Evolutionary conservation across 2,329 filamentous ascomycete genomes (phyloP).

Genomic region (Zymoseptoria crescenta): DNA sequence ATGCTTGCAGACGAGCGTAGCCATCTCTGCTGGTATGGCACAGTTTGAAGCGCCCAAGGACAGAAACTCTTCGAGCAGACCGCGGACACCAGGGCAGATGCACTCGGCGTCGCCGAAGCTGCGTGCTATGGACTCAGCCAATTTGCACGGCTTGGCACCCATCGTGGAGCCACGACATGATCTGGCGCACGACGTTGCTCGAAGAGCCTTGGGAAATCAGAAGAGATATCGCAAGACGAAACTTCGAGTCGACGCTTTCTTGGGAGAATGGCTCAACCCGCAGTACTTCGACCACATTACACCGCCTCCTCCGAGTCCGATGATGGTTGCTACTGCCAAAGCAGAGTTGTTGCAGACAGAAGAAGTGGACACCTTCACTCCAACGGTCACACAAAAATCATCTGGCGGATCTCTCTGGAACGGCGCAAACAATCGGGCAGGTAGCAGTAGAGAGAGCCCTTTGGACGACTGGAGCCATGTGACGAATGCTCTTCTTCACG

Average conservation of each 20-base stretch:
- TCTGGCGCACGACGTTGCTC: conserved; percentile 29
- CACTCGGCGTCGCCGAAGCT: conserved; percentile 29
- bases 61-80: conserved; percentile 20
- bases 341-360: conserved; percentile 76
- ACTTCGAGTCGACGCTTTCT: conserved; percentile 79
- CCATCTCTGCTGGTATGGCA: conserved; percentile 75
- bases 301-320: conserved; percentile 72
- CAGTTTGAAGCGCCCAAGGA: conserved; percentile 46
- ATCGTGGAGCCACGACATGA: conserved; percentile 33
- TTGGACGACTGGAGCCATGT: conserved; percentile 25
- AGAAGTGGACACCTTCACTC: conserved; percentile 41
- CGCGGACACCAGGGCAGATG: conserved; percentile 22
- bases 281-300: conserved; percentile 92
- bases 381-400: conserved; percentile 31
- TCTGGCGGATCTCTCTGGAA: conserved; percentile 37
- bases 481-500: conserved; percentile 19
- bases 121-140: conserved; percentile 16
- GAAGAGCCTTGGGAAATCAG: conserved; percentile 28
- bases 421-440: conserved; percentile 29
- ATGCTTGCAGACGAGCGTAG: conserved; percentile 87
- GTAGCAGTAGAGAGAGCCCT: conserved; percentile 17
- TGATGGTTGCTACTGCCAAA: conserved; percentile 86
- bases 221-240: conserved; percentile 44
- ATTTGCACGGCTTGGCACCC: conserved; percentile 23
- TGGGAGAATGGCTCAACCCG: conserved; percentile 91